Percentiles rank a stretch among this genome's conserved stretches.
These are phyloP conservation scores for Fusarium algeriense DNA, from an alignment of 2,329 filamentous ascomycete genomes.

Conservation along the genomic window DNA sequence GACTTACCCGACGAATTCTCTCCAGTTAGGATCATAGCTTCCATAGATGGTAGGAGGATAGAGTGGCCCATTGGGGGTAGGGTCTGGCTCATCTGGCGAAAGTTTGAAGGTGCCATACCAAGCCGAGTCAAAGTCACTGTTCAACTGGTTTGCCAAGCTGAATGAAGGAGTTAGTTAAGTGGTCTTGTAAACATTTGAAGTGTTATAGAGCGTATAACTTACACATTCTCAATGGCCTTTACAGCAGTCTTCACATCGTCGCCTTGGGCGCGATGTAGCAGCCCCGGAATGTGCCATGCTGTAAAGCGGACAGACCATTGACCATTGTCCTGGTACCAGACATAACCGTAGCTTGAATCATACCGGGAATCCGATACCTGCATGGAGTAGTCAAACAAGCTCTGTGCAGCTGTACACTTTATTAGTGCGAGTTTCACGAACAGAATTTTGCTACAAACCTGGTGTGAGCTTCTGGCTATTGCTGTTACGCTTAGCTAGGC, in stretches of 20 bases:
- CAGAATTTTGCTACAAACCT: background rate
- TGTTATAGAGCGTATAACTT: background rate
- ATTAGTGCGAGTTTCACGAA: background rate
- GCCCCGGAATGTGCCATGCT: conserved; percentile 56
- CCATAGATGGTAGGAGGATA: conserved; percentile 21
- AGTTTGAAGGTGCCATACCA: conserved; percentile 27
- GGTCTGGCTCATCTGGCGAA: conserved; percentile 19
- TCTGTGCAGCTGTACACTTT: background rate
- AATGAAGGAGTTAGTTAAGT: background rate
- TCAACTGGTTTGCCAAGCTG: conserved; percentile 16
- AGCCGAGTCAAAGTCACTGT: conserved; percentile 7
- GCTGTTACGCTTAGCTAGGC: conserved; percentile 7
- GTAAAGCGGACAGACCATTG: conserved; percentile 59
- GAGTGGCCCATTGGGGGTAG: conserved; percentile 2
- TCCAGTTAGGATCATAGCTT: conserved; percentile 18
- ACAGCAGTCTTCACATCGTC: conserved; percentile 18
- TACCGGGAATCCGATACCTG: conserved; percentile 54
- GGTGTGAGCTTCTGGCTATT: conserved; percentile 12
- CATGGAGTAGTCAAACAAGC: conserved; percentile 51
- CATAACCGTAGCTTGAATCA: conserved; percentile 57
- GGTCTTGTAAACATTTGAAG: rapidly evolving
- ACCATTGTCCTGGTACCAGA: conserved; percentile 57
- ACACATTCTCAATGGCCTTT: conserved; percentile 21
- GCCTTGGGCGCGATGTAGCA: conserved; percentile 38
- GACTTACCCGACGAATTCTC: conserved; percentile 18